Evolutionary conservation across 192 early-diverging fungal genomes (phyloP), one percentile per base, ranked within the genome.

Genomic region (Lunasporangiospora selenospora): DNA sequence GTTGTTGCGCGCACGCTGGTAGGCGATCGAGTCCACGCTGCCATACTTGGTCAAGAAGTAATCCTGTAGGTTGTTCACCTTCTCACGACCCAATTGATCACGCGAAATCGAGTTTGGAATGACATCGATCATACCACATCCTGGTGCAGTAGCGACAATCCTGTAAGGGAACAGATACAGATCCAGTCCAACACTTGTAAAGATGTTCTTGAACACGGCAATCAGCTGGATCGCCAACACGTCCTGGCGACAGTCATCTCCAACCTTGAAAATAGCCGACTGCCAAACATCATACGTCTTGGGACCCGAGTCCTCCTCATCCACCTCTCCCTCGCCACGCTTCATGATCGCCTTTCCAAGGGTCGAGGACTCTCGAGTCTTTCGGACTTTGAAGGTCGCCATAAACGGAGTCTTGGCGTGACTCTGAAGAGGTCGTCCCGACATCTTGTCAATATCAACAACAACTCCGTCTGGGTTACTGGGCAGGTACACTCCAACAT

Each of bases 351-450:
- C 65, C 55, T 66, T 75, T 29, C 85, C 70, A 29, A 87, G 80
- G n/a, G 88, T 88, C 5, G 84, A 83, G 34, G 80, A 81, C 34
- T 77, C 77, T 9, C 54, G 66, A 6, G 80, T 82, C 75, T 85
- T 87, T 46, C 88, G 82, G 29, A 98, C 87, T 58, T 95, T 83
- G 78, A 99, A 99, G 1, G 96, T 96, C 23, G 96, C 96, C 95
- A 99, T 94, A 75, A 98, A 99, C 24, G 98, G 98, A 2, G 98
- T 96, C 81, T 99, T 99, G 42, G 98, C 98, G 62, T 99, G 98
- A 48, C 87, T 89, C 78, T 99, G 98, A 34, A 99, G 79, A 41
- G 98, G 96, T 21, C 94, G 80, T 16, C 98, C 98, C 26, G 95
- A 97, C 19, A 86, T 85, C 58, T 94, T 89, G 65, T 99, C 93